phyloP scores from a whole-genome alignment of 2,329 filamentous ascomycete genomes.

The Zalaria sp. region DNA sequence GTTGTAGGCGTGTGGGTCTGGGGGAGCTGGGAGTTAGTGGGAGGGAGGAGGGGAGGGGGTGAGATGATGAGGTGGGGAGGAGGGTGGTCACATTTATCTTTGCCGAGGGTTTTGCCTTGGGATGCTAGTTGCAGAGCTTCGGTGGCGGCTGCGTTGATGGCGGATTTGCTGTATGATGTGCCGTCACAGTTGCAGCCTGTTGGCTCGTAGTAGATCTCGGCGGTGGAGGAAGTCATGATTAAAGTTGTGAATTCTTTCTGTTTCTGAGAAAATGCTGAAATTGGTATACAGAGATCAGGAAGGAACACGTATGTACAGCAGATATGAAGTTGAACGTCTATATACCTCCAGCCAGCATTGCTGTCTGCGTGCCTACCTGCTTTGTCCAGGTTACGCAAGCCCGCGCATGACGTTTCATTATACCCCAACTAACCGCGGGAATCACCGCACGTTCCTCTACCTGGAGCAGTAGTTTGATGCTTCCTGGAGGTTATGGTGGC shows the following conservation, averaged over 20 bases:
- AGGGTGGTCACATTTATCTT: not conserved
- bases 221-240: not conserved
- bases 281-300: not conserved
- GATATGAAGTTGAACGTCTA: not conserved
- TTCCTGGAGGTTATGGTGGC: not conserved
- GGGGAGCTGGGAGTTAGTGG: not conserved
- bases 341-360: too few species aligned
- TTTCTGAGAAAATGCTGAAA: not conserved
- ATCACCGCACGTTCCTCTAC: not conserved
- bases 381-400: too few species aligned
- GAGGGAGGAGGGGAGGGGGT: not conserved
- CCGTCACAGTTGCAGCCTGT: conserved; percentile 7
- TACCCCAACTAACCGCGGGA: not conserved
- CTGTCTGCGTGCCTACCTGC: too few species aligned
- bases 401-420: not conserved
- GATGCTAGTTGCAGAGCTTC: conserved; percentile 13
- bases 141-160: conserved; percentile 13
- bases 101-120: conserved; percentile 8
- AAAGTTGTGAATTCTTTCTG: not conserved
- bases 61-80: not conserved
- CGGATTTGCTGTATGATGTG: conserved; percentile 9
- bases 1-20: conserved; percentile 18
- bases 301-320: not conserved
- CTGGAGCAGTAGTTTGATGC: not conserved
- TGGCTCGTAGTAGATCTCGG: conserved; percentile 6